phyloP scores from a whole-genome alignment of 2,329 filamentous ascomycete genomes.

The Hypoxylon sp. region DNA sequence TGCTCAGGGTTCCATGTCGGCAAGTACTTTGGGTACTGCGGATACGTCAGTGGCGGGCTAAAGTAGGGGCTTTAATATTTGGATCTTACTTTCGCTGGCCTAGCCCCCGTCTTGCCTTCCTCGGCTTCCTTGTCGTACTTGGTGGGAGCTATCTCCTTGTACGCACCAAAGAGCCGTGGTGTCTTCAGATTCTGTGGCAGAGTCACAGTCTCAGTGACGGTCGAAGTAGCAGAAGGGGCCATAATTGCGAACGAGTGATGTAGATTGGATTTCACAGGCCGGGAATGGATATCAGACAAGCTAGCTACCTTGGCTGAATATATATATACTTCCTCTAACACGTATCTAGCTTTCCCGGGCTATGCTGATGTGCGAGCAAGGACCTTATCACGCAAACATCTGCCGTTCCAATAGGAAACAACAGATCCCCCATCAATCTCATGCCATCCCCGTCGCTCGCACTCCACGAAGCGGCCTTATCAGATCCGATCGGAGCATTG shows the following conservation, averaged over 20 bases:
- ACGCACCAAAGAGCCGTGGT: conserved; percentile 42
- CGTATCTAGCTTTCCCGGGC: conserved; percentile 3
- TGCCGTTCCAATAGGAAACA: conserved; percentile 46
- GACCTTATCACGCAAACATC: conserved; percentile 46
- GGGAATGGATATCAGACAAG: background rate
- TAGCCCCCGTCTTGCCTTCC: conserved; percentile 48
- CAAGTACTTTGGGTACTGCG: conserved; percentile 77
- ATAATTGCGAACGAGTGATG: conserved; percentile 37
- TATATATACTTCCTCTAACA: conserved; percentile 15
- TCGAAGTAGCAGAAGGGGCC: conserved; percentile 51
- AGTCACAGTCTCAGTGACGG: conserved; percentile 45
- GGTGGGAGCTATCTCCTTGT: conserved; percentile 48
- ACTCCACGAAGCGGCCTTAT: conserved; percentile 35
- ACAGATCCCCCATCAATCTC: conserved; percentile 10
- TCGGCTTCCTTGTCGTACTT: conserved; percentile 49
- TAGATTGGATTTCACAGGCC: conserved; percentile 1
- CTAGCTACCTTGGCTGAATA: conserved; percentile 15
- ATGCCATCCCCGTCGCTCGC: conserved; percentile 19
- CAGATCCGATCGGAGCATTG: conserved; percentile 39
- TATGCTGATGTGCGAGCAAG: conserved; percentile 49
- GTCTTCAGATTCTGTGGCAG: conserved; percentile 39
- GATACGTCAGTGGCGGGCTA: conserved; percentile 21
- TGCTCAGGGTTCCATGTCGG: conserved; percentile 76
- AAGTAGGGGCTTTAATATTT: background rate
- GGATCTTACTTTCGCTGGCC: conserved; percentile 46